Evolutionary conservation across 2,329 filamentous ascomycete genomes (phyloP), one percentile per base, ranked within the genome.

Genomic region (Aureobasidium lini): DNA sequence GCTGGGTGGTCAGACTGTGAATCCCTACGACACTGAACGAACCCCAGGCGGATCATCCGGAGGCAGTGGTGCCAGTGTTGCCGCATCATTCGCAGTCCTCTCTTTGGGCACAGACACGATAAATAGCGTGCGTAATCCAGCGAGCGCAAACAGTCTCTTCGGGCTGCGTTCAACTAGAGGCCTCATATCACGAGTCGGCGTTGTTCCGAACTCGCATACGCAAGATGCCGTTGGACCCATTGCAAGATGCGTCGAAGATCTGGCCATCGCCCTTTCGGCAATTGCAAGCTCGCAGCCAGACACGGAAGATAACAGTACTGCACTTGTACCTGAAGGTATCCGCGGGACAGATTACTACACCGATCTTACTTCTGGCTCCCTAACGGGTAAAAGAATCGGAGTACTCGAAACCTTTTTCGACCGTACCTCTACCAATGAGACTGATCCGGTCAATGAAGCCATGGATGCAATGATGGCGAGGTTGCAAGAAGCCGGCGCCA

Each of bases 1-100:
- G 0, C 67, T 85, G 0, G 84, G 83, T 11, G 84, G 85, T 0
- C 85, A 88, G 69, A 86, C 84, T 0, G 68, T 82, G 62, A 87
- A 87, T 67, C 84, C 85, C 0, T 89, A 90, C 64, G 84, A 89
- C 67, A 69, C 74, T 1, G 77, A 76, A 0, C 79, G 87, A n/a
- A 87, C 84, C 0, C 84, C 84, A 0, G 85, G 84, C 3, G 85
- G 84, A 1, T 84, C 80, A 46, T 85, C 82, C 32, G 84, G 84
- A 10, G 85, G 84, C 0, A 84, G 81, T 0, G 84, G 81, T 0
- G 83, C 82, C 0, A 83, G 82, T 0, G 73, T 87, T 31, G 83
- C 80, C 13, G 74, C 79, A 2, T 82, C 78, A 23, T 78, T 87
- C 59, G 81, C 80, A 1, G 75, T 87, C 0, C 74, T 84, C 47